Conservation (phyloP, 2,329 filamentous ascomycete species). For the Arthrinium phaeospermum region DNA sequence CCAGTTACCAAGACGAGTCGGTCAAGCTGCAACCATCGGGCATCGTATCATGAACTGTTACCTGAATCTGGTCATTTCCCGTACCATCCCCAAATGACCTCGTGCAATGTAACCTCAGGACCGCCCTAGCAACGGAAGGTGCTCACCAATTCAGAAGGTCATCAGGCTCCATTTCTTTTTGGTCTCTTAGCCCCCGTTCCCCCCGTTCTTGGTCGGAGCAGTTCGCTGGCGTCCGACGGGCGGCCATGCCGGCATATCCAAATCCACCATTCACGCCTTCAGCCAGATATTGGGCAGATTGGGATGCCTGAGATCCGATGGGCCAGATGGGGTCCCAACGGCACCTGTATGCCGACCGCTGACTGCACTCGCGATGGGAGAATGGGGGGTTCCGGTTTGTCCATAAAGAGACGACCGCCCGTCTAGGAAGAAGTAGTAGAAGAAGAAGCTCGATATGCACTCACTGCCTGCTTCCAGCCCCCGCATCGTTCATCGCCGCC, state of each 20-base stretch:
- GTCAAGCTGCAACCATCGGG: neutral
- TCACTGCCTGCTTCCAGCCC: neutral
- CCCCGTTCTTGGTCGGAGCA: neutral
- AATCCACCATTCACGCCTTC: neutral
- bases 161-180: neutral
- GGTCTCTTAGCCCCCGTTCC: neutral
- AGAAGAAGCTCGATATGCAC: neutral
- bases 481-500: neutral
- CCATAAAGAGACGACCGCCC: neutral
- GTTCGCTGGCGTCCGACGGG: neutral
- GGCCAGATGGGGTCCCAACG: neutral
- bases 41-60: neutral
- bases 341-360: neutral
- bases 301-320: neutral
- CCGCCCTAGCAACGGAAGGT: neutral
- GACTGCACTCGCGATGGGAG: neutral
- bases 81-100: neutral
- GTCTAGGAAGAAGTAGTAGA: neutral
- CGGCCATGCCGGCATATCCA: neutral
- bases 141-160: slow-evolving; percentile 7
- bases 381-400: neutral
- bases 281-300: neutral
- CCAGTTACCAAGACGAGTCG: neutral
- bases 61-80: neutral
- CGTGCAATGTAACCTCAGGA: neutral